These are phyloP conservation scores for Aspergillus latus DNA, from an alignment of 2,329 filamentous ascomycete species.

Conservation along the genomic window DNA sequence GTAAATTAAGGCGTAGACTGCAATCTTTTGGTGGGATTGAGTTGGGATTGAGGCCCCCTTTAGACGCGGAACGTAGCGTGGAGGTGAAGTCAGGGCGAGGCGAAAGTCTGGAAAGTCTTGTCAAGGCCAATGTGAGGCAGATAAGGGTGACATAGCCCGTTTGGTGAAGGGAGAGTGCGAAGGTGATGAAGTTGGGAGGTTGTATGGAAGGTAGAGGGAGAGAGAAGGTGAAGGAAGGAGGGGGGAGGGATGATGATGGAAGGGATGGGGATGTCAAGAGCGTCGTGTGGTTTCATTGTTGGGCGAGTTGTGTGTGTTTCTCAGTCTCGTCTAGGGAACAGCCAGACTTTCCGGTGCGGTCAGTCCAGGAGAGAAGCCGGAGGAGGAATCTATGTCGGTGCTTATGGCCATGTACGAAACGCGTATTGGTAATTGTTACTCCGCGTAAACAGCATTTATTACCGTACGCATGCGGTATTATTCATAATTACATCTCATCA, in stretches of 20 bases:
- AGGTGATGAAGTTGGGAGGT: conserved; percentile 16
- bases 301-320: conserved; percentile 25
- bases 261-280: conserved; percentile 27
- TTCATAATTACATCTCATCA: too few relatives aligned
- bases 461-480: neutral
- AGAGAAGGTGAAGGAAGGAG: conserved; percentile 11
- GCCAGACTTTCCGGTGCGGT: conserved; percentile 25
- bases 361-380: conserved; percentile 16
- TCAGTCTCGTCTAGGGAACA: conserved; percentile 23
- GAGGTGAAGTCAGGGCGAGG: conserved; percentile 34
- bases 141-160: conserved; percentile 35
- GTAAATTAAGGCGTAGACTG: conserved; percentile 26
- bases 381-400: neutral
- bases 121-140: conserved; percentile 24
- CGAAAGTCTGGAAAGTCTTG: conserved; percentile 31
- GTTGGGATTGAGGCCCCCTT: conserved; percentile 14
- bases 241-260: conserved; percentile 26
- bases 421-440: neutral
- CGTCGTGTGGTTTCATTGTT: conserved; percentile 34
- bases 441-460: neutral
- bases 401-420: neutral
- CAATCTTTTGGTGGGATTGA: conserved; percentile 14
- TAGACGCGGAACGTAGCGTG: conserved; percentile 22
- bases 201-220: conserved; percentile 18
- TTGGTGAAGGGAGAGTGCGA: conserved; percentile 16